phyloP scores from a whole-genome alignment of 768 basidiomycete species.

The Agaricus bisporus region DNA sequence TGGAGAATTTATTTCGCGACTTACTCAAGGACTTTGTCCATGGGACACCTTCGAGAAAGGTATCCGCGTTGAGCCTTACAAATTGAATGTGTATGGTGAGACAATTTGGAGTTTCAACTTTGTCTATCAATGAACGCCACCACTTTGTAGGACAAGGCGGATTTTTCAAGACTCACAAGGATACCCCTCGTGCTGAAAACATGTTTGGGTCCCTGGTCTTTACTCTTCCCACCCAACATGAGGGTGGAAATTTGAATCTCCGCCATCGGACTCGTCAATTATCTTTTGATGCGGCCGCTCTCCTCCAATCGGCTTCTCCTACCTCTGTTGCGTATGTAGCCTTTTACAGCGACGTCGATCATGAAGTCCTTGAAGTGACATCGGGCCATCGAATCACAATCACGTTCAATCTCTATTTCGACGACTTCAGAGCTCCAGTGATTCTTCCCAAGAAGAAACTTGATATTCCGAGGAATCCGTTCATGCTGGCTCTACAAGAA shows the following conservation, averaged over 20 bases:
- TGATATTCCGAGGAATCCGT: background rate
- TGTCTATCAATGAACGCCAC: no score
- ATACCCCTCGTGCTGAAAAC: constrained; percentile 34
- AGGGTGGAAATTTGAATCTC: constrained; percentile 38
- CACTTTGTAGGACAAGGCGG: constrained; percentile 32
- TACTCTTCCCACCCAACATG: constrained; percentile 39
- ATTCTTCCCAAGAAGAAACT: background rate
- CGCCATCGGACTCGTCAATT: constrained; percentile 25
- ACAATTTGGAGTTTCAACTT: no score
- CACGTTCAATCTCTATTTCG: constrained; percentile 35
- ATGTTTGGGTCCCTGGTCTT: constrained; percentile 52
- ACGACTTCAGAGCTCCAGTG: background rate
- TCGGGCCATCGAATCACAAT: constrained; percentile 35
- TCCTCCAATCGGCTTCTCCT: constrained; percentile 19
- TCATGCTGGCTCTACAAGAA: constrained; percentile 17
- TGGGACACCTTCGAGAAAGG: constrained; percentile 9
- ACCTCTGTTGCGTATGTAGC: constrained; percentile 24
- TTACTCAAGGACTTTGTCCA: constrained; percentile 14
- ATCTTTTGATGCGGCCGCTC: constrained; percentile 24
- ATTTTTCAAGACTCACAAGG: constrained; percentile 46
- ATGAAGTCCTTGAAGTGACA: constrained; percentile 29
- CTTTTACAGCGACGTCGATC: constrained; percentile 34
- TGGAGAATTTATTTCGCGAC: constrained; percentile 3
- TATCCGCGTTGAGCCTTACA: constrained; percentile 26
- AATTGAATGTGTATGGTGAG: constrained; percentile 32